Evolutionary conservation across 1,284 basidiomycete genomes (phyloP), one percentile per base, ranked within the genome.

Genomic region (Sporisorium iseilematis-ciliati): DNA sequence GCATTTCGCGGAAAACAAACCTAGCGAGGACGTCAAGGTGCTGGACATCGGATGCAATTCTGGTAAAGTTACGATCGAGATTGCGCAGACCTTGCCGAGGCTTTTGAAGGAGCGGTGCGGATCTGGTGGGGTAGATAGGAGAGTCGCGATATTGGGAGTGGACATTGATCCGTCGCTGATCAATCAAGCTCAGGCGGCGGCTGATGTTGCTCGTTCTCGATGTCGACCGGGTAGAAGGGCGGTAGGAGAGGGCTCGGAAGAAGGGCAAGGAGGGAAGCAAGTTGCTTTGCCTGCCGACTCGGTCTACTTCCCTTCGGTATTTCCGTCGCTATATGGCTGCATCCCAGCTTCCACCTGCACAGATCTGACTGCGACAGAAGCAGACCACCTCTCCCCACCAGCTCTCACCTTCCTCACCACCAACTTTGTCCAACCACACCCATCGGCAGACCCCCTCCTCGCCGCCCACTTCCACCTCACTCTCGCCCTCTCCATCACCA

Each of bases 11-110:
- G 3, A 12, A 10, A 3, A 31, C 1, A 12, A 12, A 20, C n/a
- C 5, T 20, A 23, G 59, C 21, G 35, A 18, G 10, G 8, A 45
- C 14, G 12, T 57, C 0, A 58, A 20, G 2, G 55, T 70, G 20
- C 63, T 75, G 4, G 74, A 77, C 29, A 42, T 77, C 6, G 74
- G 74, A 10, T 77, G 74, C 60, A 77, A 77, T 20, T 57, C 59
- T 2, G 69, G 69, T 10, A 72, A 66, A 40, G 40, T 76, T 10
- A 72, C 69, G 1, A 63, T 69, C 35, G 65, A 72, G 42, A 56
- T 76, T 3, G 62, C 65, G 1, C 64, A 68, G 49, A 63, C 48
- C 4, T 41, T 75, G 25, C 56, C 58, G 12, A 2, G n/a, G 11
- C 35, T 61, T 11, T 45, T 52, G n/a, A 29, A 25, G 14, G 21